Percentiles rank a stretch among this genome's conserved stretches.
Conservation (phyloP, 768 basidiomycete species). For the Auriscalpium orientale region DNA sequence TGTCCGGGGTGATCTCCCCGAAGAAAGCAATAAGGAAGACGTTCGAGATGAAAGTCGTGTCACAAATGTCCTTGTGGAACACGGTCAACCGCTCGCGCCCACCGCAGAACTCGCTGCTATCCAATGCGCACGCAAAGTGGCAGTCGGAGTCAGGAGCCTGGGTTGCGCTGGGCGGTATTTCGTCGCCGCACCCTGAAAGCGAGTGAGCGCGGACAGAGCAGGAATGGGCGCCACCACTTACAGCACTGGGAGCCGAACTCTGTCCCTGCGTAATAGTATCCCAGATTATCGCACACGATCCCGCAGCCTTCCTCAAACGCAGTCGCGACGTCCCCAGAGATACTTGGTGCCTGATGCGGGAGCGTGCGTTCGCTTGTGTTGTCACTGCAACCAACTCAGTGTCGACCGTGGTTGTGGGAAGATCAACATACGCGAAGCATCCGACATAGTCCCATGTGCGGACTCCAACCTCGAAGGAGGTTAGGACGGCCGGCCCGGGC, state of each 20-base stretch:
- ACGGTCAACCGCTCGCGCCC: background rate
- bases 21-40: background rate
- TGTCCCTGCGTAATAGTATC: background rate
- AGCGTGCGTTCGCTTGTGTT: background rate
- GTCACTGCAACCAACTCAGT: background rate
- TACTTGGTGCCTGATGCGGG: background rate
- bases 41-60: background rate
- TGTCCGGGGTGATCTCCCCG: background rate
- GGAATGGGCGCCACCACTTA: background rate
- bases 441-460: background rate
- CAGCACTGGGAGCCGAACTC: background rate
- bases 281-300: background rate
- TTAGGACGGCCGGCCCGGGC: background rate
- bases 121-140: background rate
- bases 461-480: background rate
- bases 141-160: background rate
- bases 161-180: background rate
- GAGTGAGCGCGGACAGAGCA: background rate
- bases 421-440: background rate
- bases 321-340: background rate
- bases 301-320: background rate
- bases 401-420: background rate
- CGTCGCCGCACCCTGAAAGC: background rate
- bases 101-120: background rate
- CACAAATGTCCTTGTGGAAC: background rate